Base-by-base conservation (phyloP, 768 basidiomycete genomes). In the Boletus subparvulus region DNA sequence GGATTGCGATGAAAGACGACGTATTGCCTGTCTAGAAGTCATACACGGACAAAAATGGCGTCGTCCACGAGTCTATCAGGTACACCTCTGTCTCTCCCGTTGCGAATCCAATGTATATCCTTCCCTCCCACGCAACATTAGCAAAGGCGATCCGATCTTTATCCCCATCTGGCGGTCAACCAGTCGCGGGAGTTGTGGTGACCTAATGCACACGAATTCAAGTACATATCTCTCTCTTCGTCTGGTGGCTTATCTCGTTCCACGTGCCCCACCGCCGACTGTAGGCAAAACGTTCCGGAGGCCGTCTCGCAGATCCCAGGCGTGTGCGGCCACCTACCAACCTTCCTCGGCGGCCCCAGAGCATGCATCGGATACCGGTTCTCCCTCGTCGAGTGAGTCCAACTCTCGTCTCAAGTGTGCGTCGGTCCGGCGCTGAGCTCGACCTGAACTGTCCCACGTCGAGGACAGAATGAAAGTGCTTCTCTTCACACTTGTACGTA, bases 301-400 rank as follows among this genome's bases (percentile, higher is more conserved):
- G 74, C 72, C 0, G 77, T 74, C 3, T 63, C 66, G 2, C 53
- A 66, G 0, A 73, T 88, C 30, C 87, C 87, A 14, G 83, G 86
- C 2, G 77, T 87, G 0, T 87, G 81, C 79, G 76, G 80, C 9
- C 78, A 85, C 61, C 66, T 83, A 49, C 65, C 87, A 35, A 78
- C 81, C 0, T 90, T 90, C 77, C 64, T 86, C 3, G 84, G 83
- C 26, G 87, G 87, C 2, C 82, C 83, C 17, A 77, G 79, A 32
- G 78, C 85, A 6, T 90, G 87, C 61, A 88, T 88, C 39, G 86
- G 86, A 1, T 88, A 83, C 65, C 79, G 28, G 11, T 87, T 88
- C 64, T 76, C 87, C 26, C 66, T 87, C 21, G 70, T 81, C 19
- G 84, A 85, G 82, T 84, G 59, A 47, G 82, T 77, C 36, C 6